These are phyloP conservation scores for Blumeria hordei DNA, from an alignment of 2,329 filamentous ascomycete species.

Conservation along the genomic window DNA sequence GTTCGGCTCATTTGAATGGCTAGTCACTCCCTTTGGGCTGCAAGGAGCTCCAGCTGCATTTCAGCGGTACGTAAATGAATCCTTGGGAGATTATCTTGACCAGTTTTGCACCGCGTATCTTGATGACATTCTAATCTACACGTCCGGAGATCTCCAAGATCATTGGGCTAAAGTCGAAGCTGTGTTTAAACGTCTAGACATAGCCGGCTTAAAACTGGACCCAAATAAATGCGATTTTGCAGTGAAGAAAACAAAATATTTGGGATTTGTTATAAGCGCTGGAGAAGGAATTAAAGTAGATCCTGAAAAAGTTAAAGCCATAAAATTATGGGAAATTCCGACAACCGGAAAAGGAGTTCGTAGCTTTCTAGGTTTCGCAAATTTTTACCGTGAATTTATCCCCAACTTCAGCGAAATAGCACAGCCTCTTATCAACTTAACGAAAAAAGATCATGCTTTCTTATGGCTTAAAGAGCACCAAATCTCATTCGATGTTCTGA, in stretches of 20 bases:
- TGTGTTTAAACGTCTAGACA: background rate
- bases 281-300: background rate
- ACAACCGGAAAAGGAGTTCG: background rate
- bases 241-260: background rate
- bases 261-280: background rate
- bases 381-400: background rate
- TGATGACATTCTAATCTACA: background rate
- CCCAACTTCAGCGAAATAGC: background rate
- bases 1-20: background rate
- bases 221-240: background rate
- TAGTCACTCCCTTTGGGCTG: background rate
- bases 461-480: background rate
- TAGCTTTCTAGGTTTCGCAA: background rate
- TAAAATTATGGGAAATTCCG: background rate
- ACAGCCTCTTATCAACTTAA: background rate
- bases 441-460: background rate
- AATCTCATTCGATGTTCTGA: background rate
- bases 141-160: background rate
- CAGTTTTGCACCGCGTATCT: conserved; percentile 1
- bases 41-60: background rate
- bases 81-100: background rate
- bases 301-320: background rate
- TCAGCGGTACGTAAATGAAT: background rate
- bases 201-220: background rate
- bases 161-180: background rate